Evolutionary conservation across 1,284 basidiomycete genomes (phyloP), one percentile per base, ranked within the genome.

Genomic region (Cryptococcus sp.): DNA sequence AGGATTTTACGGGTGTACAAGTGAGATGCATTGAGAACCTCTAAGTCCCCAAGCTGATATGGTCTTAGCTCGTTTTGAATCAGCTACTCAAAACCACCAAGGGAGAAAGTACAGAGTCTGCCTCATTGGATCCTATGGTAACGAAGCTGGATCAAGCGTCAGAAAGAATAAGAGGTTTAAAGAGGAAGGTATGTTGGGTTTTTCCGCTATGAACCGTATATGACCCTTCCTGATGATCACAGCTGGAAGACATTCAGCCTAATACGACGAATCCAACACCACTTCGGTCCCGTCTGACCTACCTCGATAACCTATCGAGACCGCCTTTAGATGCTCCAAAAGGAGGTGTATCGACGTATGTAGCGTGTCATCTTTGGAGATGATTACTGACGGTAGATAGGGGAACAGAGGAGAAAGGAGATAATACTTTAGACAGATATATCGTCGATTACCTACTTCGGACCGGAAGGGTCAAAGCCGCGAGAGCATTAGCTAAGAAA

Each of bases 371-470:
- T n/a, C n/a, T n/a, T n/a, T n/a, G n/a, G n/a, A n/a, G n/a, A n/a
- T n/a, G n/a, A n/a, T n/a, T n/a, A n/a, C n/a, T 10, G n/a, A 14
- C 32, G 3, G 6, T 13, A 4, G 1, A 6, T 14, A 58, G 53
- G 46, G 43, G 50, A 32, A 55, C 48, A 3, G 58, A 57, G 6
- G 60, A 50, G 15, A 55, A 49, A 13, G 48, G 46, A 4, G 64
- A 74, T 55, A 59, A 52, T 8, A 74, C 68, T 34, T 79, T 98
- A 7, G 88, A 94, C 68, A 79, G 95, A 58, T 96, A 94, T 86
- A 80, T 98, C 33, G 86, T 92, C 1, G 95, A 98, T 73, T 95
- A 93, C 85, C 83, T 89, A 46, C 79, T 98, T 43, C 80, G 93
- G 33, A 70, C 66, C 3, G 74, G 74, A 3, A 59, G 70, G 14